Conservation (phyloP, 495 filamentous ascomycete genomes). For the Daldinia childiae region DNA sequence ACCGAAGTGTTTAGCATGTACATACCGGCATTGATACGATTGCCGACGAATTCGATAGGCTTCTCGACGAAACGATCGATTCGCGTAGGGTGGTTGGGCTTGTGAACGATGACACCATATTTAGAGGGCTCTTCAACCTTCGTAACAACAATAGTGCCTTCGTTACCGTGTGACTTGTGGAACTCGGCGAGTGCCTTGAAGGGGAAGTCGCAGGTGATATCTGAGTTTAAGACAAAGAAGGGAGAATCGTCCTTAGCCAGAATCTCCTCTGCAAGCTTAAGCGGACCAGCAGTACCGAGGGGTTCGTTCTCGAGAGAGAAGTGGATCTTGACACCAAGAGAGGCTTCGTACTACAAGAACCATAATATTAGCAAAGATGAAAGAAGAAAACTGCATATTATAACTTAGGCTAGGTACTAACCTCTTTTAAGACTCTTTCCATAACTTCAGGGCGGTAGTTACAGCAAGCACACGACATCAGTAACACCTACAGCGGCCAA, state of each 20-base stretch:
- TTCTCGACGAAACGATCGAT: conserved; percentile 99
- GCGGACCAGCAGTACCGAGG: conserved; percentile 92
- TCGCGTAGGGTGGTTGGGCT: conserved; percentile 87
- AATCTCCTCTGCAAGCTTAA: conserved; percentile 95
- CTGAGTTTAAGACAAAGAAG: conserved; percentile 99
- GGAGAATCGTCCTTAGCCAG: conserved; percentile 91
- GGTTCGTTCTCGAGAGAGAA: conserved; percentile 97
- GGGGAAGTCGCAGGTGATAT: conserved; percentile 98
- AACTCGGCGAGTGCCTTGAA: conserved; percentile 89
- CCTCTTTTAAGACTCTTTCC: conserved; percentile 69
- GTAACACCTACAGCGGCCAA: conserved; percentile 95
- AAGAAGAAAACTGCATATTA: conserved; percentile 10
- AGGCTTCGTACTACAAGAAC: conserved; percentile 77
- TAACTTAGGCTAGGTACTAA: conserved; percentile 44
- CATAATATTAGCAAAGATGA: conserved; percentile 21
- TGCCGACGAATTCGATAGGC: conserved; percentile 98
- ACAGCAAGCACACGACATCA: conserved; percentile 97
- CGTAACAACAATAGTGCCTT: conserved; percentile 98
- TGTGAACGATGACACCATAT: conserved; percentile 99
- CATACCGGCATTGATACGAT: conserved; percentile 99
- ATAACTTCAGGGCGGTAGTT: conserved; percentile 99
- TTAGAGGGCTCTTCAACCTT: conserved; percentile 99
- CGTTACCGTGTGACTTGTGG: conserved; percentile 90
- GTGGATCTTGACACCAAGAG: conserved; percentile 92
- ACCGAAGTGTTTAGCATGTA: conserved; percentile 98